These are phyloP conservation scores for Hericium rajendrae DNA, from an alignment of 768 basidiomycete species.

Conservation along the genomic window DNA sequence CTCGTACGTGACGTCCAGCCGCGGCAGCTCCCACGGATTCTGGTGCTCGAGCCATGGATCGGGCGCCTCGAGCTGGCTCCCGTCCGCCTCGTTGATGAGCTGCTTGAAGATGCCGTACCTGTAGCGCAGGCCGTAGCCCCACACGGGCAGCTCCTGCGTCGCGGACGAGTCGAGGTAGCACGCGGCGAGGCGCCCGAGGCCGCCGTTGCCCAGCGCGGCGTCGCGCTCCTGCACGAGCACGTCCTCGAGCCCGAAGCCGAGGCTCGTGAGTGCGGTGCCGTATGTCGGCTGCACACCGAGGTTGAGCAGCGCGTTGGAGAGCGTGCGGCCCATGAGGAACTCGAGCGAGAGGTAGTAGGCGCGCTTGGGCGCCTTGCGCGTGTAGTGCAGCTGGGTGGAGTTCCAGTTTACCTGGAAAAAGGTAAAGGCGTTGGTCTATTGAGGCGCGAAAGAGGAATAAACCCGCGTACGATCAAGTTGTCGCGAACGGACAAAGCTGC, in stretches of 20 bases:
- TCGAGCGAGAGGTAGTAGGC: slow-evolving; percentile 96
- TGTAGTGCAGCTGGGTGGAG: slow-evolving; percentile 65
- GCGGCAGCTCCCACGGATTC: slow-evolving; percentile 85
- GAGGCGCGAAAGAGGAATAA: not conserved
- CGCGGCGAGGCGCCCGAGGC: slow-evolving; percentile 90
- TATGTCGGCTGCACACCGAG: slow-evolving; percentile 77
- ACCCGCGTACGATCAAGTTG: slow-evolving; percentile 55
- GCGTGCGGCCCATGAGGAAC: slow-evolving; percentile 78
- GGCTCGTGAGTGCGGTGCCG: slow-evolving; percentile 50
- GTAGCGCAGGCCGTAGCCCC: slow-evolving; percentile 93
- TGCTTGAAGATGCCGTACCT: slow-evolving; percentile 96
- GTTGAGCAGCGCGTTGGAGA: slow-evolving; percentile 80
- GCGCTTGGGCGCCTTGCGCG: slow-evolving; percentile 77
- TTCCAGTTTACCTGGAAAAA: slow-evolving; percentile 68
- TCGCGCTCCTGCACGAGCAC: slow-evolving; percentile 85
- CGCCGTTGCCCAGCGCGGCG: slow-evolving; percentile 91
- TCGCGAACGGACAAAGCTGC: slow-evolving; percentile 83
- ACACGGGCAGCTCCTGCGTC: slow-evolving; percentile 82
- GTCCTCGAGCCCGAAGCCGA: slow-evolving; percentile 89
- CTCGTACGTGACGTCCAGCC: slow-evolving; percentile 76
- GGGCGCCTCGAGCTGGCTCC: slow-evolving; percentile 75
- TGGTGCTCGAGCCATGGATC: slow-evolving; percentile 88
- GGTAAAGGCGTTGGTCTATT: not conserved
- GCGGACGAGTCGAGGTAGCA: slow-evolving; percentile 95
- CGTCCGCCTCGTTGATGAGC: slow-evolving; percentile 75